phyloP scores from a whole-genome alignment of 176 grass and related monocot species.

The Aegilops tauschii region DNA sequence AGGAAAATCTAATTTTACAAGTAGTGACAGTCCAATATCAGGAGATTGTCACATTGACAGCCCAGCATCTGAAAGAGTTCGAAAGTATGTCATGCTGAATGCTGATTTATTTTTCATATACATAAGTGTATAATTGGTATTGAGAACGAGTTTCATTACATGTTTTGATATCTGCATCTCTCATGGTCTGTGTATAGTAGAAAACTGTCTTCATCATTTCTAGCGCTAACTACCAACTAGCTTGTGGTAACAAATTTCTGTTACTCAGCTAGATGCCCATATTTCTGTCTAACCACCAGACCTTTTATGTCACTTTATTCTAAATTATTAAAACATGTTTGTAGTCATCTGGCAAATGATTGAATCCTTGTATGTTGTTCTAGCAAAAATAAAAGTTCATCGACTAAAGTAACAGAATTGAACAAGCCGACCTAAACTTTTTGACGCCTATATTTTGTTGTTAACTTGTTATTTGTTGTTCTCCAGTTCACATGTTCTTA shows the following conservation, averaged over 20 bases:
- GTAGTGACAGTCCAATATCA: conserved; percentile 19
- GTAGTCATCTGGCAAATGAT: not conserved
- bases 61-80: conserved; percentile 23
- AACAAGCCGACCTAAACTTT: not conserved
- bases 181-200: conserved; percentile 4
- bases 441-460: not conserved
- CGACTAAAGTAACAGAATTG: not conserved
- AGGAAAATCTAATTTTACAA: conserved; percentile 29
- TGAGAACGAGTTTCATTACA: not conserved
- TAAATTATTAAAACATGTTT: not conserved
- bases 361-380: not conserved
- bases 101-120: not conserved
- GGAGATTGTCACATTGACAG: not conserved
- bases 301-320: not conserved
- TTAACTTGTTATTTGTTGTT: conserved; percentile 12
- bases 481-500: not conserved
- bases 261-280: not conserved
- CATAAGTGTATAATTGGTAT: not conserved
- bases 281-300: not conserved
- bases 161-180: not conserved
- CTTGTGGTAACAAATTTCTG: not conserved
- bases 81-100: conserved; percentile 44
- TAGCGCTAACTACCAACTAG: not conserved
- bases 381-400: not conserved
- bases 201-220: not conserved